Conservation (phyloP, 2,329 filamentous ascomycete species). For the Curvularia sp. region DNA sequence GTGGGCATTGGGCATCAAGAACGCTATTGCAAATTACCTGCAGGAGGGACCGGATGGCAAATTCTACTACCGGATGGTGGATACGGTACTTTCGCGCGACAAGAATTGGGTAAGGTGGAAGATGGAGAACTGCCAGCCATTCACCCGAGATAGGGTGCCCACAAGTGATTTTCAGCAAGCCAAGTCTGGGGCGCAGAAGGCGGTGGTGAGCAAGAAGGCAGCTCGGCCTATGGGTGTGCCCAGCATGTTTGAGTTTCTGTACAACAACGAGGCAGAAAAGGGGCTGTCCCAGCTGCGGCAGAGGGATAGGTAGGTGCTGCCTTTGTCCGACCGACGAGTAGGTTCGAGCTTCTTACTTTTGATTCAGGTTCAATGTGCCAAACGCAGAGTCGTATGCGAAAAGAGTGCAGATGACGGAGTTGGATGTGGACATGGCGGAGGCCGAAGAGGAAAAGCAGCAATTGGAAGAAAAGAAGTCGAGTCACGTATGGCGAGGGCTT, state of each 20-base stretch:
- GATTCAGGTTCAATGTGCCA: conserved; percentile 70
- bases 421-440: conserved; percentile 84
- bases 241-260: conserved; percentile 68
- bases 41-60: conserved; percentile 81
- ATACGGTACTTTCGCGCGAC: conserved; percentile 92
- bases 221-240: conserved; percentile 60
- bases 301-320: conserved; percentile 57
- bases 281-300: conserved; percentile 75
- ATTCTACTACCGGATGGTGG: conserved; percentile 95
- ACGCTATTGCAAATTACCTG: conserved; percentile 81
- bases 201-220: conserved; percentile 71
- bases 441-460: conserved; percentile 66
- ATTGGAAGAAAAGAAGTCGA: conserved; percentile 76
- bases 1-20: conserved; percentile 83
- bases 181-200: conserved; percentile 68
- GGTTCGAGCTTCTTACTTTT: conserved; percentile 34
- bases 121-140: conserved; percentile 87
- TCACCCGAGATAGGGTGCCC: conserved; percentile 76
- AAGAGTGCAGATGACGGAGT: conserved; percentile 78
- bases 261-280: conserved; percentile 66
- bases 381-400: conserved; percentile 73
- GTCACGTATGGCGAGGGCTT: conserved; percentile 89
- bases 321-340: conserved; percentile 32
- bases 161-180: conserved; percentile 73
- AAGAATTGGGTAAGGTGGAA: conserved; percentile 99